A percentile compares a stretch with the other conserved stretches of the same genome.
These are phyloP conservation scores for Moesziomyces sp. DNA, from an alignment of 1,284 basidiomycete species.

Conservation along the genomic window DNA sequence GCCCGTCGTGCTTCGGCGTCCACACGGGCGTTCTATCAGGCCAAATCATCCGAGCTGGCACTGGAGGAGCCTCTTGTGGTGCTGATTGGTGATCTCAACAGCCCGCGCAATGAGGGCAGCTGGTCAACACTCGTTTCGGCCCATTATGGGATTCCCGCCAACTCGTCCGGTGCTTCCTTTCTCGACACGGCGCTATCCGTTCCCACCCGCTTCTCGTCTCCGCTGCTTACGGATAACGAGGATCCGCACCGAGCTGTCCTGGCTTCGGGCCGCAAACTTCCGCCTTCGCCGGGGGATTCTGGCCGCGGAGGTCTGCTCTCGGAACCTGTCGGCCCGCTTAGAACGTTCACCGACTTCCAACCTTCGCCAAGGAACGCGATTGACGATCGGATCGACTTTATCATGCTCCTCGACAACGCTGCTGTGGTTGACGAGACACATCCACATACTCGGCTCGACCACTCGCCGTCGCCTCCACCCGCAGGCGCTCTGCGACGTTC, in stretches of 20 bases:
- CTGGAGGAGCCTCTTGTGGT: conserved; percentile 38
- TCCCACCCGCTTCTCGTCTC: conserved; percentile 22
- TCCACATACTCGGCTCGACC: conserved; percentile 17
- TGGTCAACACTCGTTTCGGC: conserved; percentile 51
- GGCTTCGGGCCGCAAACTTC: conserved; percentile 15
- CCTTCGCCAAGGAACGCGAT: conserved; percentile 29
- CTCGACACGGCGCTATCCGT: conserved; percentile 45
- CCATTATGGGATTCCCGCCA: conserved; percentile 27
- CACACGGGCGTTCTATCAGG: conserved; percentile 5
- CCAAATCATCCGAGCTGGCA: not conserved
- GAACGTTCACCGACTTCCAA: conserved; percentile 51
- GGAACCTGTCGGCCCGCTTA: conserved; percentile 26
- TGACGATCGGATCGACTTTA: conserved; percentile 51
- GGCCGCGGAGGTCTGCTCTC: conserved; percentile 14
- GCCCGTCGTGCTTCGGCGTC: conserved; percentile 26
- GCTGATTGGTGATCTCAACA: conserved; percentile 56
- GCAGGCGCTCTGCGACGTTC: not conserved
- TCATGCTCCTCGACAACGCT: conserved; percentile 42
- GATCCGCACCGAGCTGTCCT: conserved; percentile 20
- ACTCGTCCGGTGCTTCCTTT: conserved; percentile 27
- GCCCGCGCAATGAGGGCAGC: conserved; percentile 42
- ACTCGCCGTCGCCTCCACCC: conserved; percentile 15
- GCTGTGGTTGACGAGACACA: conserved; percentile 38
- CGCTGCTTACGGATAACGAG: conserved; percentile 42
- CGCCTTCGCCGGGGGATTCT: not conserved